Base-by-base conservation (phyloP, 148 eudicot genomes). In the Chenopodium suecicum region DNA sequence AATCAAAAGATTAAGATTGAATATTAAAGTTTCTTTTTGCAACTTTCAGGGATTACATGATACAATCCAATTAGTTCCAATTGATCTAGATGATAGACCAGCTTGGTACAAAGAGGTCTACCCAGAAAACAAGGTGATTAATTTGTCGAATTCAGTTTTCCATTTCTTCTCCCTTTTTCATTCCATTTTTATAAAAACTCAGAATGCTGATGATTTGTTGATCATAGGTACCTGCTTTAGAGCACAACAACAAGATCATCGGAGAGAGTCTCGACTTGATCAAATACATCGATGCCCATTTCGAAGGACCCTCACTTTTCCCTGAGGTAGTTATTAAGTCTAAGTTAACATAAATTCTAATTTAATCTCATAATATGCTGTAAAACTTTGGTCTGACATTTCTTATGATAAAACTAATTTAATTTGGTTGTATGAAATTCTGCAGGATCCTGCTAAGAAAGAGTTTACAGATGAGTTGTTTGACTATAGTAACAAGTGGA, bases 91-190 rank as follows among this genome's bases (percentile, higher is more conserved):
- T 34, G 81, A 91, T 81, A 86, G 88, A 71, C 97, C 97, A 48
- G 78, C 88, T 63, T 93, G 97, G 97, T 93, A 93, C 89, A 91
- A 88, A 82, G 97, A 93, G 79, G 94, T 93, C 62, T 87, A 93
- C 80, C 89, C 97, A 16, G 86, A 78, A 77, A 88, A 90, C 75
- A 93, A 89, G 97, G 97, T 92, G 44, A 66, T 10, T 66, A 58
- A 58, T 58, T 56, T 19, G 63, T 58, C 22, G 17, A 16, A 58
- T 4, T 58, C 0, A 14, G 7, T 17, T 12, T 11, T 58, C 22
- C 63, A 4, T 56, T 56, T 14, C 62, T 4, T 56, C 52, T 48
- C 1, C 52, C 52, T 48, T 6, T 9, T 9, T 48, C 52, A 9
- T 48, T 48, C 52, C 52, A 9, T 48, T 50, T 50, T 50, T 50